Evolutionary conservation across 257 asterid species (phyloP).

Genomic region (Schizonepeta tenuifolia): DNA sequence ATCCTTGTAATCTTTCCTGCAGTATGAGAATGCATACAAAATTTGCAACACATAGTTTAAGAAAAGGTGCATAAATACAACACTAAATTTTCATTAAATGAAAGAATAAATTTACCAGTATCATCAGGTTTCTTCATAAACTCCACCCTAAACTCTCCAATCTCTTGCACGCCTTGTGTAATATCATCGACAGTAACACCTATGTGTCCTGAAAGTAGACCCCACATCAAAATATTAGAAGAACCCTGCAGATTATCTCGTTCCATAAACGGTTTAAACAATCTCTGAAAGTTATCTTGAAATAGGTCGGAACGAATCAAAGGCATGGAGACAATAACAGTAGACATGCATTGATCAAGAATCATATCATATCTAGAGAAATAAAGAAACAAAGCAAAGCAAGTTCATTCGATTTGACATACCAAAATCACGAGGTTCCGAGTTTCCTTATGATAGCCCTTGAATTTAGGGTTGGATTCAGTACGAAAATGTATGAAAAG

Average conservation of each 20-base stretch:
- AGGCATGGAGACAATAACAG: neutral
- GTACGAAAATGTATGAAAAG: no score
- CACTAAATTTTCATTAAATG: neutral
- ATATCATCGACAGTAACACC: constrained; percentile 86
- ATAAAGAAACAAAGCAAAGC: constrained; percentile 22
- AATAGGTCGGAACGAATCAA: neutral
- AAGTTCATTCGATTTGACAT: constrained; percentile 29
- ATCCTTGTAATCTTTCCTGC: constrained; percentile 82
- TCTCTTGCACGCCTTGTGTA: constrained; percentile 76
- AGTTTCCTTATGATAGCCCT: constrained; percentile 91
- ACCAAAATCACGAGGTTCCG: constrained; percentile 97
- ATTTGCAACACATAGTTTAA: neutral
- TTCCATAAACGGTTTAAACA: neutral
- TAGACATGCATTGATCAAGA: neutral
- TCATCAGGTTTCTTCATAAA: constrained; percentile 79
- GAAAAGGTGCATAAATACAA: neutral
- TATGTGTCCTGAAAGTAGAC: constrained; percentile 69
- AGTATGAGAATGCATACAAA: constrained; percentile 22
- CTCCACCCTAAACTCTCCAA: constrained; percentile 78
- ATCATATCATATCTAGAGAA: constrained; percentile 2
- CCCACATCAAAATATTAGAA: constrained; percentile 19
- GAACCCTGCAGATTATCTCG: no score
- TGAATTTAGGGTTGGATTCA: constrained; percentile 83
- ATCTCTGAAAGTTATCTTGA: neutral
- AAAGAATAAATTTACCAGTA: constrained; percentile 56